These are phyloP conservation scores for Corchorus capsularis DNA, from an alignment of 345 rosid species.

Conservation along the genomic window DNA sequence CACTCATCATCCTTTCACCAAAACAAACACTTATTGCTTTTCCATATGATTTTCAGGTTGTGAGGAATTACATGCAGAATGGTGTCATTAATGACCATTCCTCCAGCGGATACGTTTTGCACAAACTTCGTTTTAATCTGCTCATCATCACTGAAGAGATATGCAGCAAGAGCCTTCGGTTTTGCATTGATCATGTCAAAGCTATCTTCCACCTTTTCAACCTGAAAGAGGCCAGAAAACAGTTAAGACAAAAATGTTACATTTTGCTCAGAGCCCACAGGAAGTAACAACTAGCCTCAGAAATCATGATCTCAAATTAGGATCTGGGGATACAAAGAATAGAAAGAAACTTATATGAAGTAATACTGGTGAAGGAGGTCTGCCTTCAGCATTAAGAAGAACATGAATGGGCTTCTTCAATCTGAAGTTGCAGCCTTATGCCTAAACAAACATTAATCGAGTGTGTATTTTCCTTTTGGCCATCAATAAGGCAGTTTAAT, in stretches of 20 bases:
- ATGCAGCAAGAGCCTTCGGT: conserved; percentile 92
- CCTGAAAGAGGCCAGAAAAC: conserved; percentile 38
- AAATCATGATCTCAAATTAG: not conserved
- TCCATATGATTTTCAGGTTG: conserved; percentile 3
- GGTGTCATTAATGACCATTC: conserved; percentile 70
- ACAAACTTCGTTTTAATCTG: conserved; percentile 59
- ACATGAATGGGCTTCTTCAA: not conserved
- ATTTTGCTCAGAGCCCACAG: too few relatives aligned
- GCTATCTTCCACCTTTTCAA: conserved; percentile 78
- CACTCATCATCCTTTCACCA: conserved; percentile 5
- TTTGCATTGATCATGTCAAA: conserved; percentile 66
- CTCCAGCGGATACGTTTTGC: conserved; percentile 60
- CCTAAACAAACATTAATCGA: not conserved
- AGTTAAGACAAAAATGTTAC: not conserved
- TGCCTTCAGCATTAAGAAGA: not conserved
- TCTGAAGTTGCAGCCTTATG: not conserved
- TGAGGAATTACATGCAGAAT: conserved; percentile 51
- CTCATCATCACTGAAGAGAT: conserved; percentile 64
- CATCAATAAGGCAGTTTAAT: not conserved
- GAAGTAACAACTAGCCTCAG: not conserved
- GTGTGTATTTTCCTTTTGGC: not conserved
- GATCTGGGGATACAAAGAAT: not conserved
- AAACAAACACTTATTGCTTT: conserved; percentile 11
- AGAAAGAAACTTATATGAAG: not conserved
- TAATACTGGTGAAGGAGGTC: not conserved